Percentiles rank a stretch among this genome's conserved stretches.
phyloP scores from a whole-genome alignment of 1,139 yeast genomes.

The Nakaseomyces sp. region DNA sequence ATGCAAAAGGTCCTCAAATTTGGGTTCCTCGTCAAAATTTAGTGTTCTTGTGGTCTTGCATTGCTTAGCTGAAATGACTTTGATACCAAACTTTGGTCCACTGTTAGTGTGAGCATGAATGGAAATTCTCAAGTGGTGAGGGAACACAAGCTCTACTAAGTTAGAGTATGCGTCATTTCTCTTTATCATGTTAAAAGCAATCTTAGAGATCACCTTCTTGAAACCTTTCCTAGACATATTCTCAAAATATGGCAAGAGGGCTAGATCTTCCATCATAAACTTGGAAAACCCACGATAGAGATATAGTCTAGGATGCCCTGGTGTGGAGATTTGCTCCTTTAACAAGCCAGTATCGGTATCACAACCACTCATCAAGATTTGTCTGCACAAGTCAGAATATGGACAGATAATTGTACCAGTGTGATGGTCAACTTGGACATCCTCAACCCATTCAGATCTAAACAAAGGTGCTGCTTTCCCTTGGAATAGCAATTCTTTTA shows the following conservation, averaged over 20 bases:
- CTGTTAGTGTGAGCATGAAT: slow-evolving; percentile 51
- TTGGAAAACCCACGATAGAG: slow-evolving; percentile 50
- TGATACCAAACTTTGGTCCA: slow-evolving; percentile 54
- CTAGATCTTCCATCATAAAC: slow-evolving; percentile 53
- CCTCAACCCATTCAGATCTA: slow-evolving; percentile 26
- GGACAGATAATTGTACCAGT: slow-evolving; percentile 33
- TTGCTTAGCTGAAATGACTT: slow-evolving; percentile 38
- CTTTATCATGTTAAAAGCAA: slow-evolving; percentile 57
- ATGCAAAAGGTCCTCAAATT: slow-evolving; percentile 43
- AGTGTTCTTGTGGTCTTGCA: slow-evolving; percentile 37
- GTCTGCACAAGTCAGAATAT: slow-evolving; percentile 33
- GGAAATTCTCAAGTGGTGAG: slow-evolving; percentile 50
- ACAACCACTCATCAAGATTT: slow-evolving; percentile 36
- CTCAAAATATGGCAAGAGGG: slow-evolving; percentile 35
- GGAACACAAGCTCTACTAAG: slow-evolving; percentile 50
- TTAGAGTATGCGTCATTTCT: slow-evolving; percentile 59
- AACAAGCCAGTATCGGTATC: slow-evolving; percentile 36
- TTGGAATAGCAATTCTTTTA: slow-evolving; percentile 33
- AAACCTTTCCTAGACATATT: slow-evolving; percentile 40
- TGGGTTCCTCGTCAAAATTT: slow-evolving; percentile 34
- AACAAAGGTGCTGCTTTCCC: slow-evolving; percentile 24
- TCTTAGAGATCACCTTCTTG: slow-evolving; percentile 43
- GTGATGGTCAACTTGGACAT: slow-evolving; percentile 28
- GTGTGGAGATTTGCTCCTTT: slow-evolving; percentile 31
- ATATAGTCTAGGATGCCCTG: slow-evolving; percentile 42